Evolutionary conservation across 2,329 filamentous ascomycete genomes (phyloP).

Genomic region (Xylaria sp.): DNA sequence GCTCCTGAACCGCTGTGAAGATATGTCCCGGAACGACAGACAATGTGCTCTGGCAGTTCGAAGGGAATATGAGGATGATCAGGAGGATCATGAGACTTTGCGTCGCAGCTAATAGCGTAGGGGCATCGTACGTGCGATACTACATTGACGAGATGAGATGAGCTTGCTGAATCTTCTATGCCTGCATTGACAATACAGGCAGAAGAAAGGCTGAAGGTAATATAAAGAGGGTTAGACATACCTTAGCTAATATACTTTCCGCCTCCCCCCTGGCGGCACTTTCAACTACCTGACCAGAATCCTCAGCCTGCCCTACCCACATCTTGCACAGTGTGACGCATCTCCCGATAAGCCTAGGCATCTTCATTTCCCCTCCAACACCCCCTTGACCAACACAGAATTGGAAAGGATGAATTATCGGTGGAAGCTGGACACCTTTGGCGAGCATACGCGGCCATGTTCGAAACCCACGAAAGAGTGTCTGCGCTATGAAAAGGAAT

Average conservation of each 20-base stretch:
- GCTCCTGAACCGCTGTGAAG: constrained; percentile 48
- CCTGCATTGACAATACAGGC: neutral
- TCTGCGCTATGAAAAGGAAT: constrained; percentile 37
- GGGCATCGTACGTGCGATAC: constrained; percentile 50
- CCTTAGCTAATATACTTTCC: constrained; percentile 48
- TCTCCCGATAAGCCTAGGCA: constrained; percentile 49
- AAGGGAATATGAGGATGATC: constrained; percentile 54
- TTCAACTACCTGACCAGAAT: constrained; percentile 47
- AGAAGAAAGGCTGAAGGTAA: neutral
- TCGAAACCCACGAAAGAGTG: constrained; percentile 50
- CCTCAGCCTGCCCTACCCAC: constrained; percentile 51
- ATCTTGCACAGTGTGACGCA: constrained; percentile 53
- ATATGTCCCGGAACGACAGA: constrained; percentile 43
- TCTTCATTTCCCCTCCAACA: constrained; percentile 15
- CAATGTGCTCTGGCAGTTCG: constrained; percentile 40
- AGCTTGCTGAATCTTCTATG: neutral
- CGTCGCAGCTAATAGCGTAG: constrained; percentile 50
- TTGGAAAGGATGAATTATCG: constrained; percentile 51
- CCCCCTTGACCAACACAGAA: constrained; percentile 24
- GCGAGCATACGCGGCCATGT: constrained; percentile 55
- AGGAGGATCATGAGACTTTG: constrained; percentile 54
- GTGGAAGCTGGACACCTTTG: constrained; percentile 52
- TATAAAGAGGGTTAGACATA: constrained; percentile 33
- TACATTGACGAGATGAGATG: constrained; percentile 28
- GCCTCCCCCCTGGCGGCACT: constrained; percentile 50